These are phyloP conservation scores for Termitomyces sp. DNA, from an alignment of 768 basidiomycete genomes.

Conservation along the genomic window DNA sequence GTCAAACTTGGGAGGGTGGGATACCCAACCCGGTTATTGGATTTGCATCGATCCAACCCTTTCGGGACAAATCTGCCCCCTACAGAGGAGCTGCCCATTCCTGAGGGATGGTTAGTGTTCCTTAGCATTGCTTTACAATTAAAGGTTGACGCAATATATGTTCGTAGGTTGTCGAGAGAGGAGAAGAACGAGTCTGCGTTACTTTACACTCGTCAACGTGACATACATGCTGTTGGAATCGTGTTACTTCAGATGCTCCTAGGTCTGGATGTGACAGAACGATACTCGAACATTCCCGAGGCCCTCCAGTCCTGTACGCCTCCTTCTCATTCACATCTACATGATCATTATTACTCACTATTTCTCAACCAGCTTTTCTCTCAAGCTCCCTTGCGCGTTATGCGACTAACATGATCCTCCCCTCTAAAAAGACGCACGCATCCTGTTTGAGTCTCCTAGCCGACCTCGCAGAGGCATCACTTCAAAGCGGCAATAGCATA, in stretches of 20 bases:
- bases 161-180: slow-evolving; percentile 71
- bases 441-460: slow-evolving; percentile 58
- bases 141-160: not conserved
- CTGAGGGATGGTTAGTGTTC: slow-evolving; percentile 42
- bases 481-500: slow-evolving; percentile 22
- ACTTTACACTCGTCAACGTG: slow-evolving; percentile 70
- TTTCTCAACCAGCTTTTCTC: slow-evolving; percentile 40
- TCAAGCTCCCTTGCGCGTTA: slow-evolving; percentile 50
- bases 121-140: not conserved
- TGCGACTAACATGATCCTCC: slow-evolving; percentile 58
- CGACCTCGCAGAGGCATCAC: slow-evolving; percentile 46
- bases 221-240: slow-evolving; percentile 80
- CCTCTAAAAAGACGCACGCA: slow-evolving; percentile 51
- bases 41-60: slow-evolving; percentile 82
- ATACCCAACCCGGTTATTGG: slow-evolving; percentile 70
- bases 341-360: not conserved
- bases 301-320: slow-evolving; percentile 58
- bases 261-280: slow-evolving; percentile 65
- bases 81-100: slow-evolving; percentile 35
- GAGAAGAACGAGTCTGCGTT: slow-evolving; percentile 74
- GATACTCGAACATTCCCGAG: slow-evolving; percentile 50
- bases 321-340: not conserved
- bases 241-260: slow-evolving; percentile 82
- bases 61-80: slow-evolving; percentile 44
- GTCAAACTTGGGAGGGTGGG: slow-evolving; percentile 74